Percentiles rank a stretch among this genome's conserved stretches.
Conservation (phyloP, 495 filamentous ascomycete genomes). For the Staphylotrichum longicolle region DNA sequence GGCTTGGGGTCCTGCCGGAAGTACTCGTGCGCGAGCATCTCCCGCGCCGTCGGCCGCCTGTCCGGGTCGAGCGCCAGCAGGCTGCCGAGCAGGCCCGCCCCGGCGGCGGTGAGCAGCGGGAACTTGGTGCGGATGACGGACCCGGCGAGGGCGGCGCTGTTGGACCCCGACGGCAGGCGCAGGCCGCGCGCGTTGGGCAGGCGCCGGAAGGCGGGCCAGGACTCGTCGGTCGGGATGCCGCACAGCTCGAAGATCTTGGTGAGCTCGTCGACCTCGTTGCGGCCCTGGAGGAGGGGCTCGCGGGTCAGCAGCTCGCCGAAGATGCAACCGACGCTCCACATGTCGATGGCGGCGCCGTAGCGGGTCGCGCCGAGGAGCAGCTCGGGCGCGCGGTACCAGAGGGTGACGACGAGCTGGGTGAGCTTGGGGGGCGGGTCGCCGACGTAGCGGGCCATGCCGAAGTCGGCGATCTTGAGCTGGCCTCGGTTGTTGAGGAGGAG, state of each 20-base stretch:
- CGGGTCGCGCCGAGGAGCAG: constrained; percentile 76
- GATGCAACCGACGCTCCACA: constrained; percentile 96
- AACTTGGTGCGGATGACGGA: constrained; percentile 67
- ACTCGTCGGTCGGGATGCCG: constrained; percentile 81
- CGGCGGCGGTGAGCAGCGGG: constrained; percentile 74
- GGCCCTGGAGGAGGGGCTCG: constrained; percentile 82
- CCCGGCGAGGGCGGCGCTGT: constrained; percentile 37
- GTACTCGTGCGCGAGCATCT: constrained; percentile 64
- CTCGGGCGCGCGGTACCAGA: constrained; percentile 95
- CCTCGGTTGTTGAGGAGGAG: constrained; percentile 94
- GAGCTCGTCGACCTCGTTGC: constrained; percentile 87
- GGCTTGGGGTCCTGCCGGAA: constrained; percentile 87
- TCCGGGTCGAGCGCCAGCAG: constrained; percentile 77
- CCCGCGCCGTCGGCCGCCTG: constrained; percentile 61
- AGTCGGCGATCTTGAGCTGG: constrained; percentile 93
- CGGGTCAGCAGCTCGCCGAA: constrained; percentile 88
- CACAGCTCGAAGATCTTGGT: constrained; percentile 80
- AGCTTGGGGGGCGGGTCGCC: constrained; percentile 76
- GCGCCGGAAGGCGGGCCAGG: constrained; percentile 83
- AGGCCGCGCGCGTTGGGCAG: constrained; percentile 86
- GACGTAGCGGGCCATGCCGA: constrained; percentile 92
- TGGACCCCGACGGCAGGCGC: constrained; percentile 57
- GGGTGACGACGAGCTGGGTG: constrained; percentile 91
- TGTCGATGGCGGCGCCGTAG: constrained; percentile 78
- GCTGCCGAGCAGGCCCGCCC: constrained; percentile 62